Evolutionary conservation across 2,329 filamentous ascomycete species (phyloP), one percentile per base, ranked within the genome.

Genomic region (Tolypocladium tropicale): DNA sequence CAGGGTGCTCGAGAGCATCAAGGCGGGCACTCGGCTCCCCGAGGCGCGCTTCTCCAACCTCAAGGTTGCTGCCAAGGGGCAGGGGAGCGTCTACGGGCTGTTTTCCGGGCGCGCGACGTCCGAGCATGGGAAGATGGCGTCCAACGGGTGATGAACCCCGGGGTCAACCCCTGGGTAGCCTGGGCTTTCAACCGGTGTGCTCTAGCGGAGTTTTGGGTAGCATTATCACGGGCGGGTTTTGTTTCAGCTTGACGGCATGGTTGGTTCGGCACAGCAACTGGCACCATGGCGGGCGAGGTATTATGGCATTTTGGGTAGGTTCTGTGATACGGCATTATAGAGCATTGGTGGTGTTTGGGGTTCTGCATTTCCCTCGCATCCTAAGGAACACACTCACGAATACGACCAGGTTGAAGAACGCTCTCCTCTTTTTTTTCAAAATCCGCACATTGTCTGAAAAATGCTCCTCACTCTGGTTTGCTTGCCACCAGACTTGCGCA

Each of bases 1-100:
- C 43, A 89, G 88, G 89, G 83, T 89, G 6, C 72, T 95, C n/a
- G 89, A 95, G 67, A 92, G 90, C 68, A 78, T 96, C 62, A 88
- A 86, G 62, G 84, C 80, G 1, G 87, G 86, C 3, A 89, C 82
- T 67, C 78, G 91, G 55, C 76, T 95, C 46, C 78, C 88, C 0
- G 92, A 96, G 72, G 80, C 84, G 32, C 77, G 81, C 54, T 96
- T 92, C 67, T 78, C 82, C 36, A 80, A 77, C 48, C 68, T 88
- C 61, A 84, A 81, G 62, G 69, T 88, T 53, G 84, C 83, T 7
- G 69, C 79, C 0, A 80, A 77, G 61, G 77, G 80, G 4, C 88
- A 91, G 68, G 74, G 74, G 60, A 88, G 85, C 68, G 82, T 92
- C 48, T 80, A 83, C 63, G 74, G 72, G 23, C 72, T 82, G 62